Evolutionary conservation across 2,329 filamentous ascomycete genomes (phyloP), one percentile per base, ranked within the genome.

Genomic region (Fusarium udum): DNA sequence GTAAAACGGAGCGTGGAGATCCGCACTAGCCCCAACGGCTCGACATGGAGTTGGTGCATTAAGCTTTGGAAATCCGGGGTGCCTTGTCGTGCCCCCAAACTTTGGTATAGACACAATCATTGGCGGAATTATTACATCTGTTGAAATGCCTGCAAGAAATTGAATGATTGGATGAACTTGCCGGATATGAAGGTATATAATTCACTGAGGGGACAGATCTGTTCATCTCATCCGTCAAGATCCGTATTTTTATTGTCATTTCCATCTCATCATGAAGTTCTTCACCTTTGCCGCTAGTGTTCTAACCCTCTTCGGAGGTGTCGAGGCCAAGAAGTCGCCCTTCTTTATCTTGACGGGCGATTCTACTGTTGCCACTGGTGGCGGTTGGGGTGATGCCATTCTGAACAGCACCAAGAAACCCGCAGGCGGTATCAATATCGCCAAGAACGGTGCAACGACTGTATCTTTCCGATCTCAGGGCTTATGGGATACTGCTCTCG

Each of bases 271-370:
- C 0, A 69, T 69, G 67, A 69, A 43, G n/a, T 60, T 69, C 15
- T 16, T 45, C 0, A 9, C 42, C 0, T 7, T 43, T 1, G 26
- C 37, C 0, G 69, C 36, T 7, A 39, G 20, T 4, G 1, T 43
- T 4, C 22, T 70, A 3, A 60, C 45, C 6, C 39, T 69, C 26
- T 40, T 70, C 1, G 59, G 52, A 26, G 32, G 45, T 2, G 26
- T 24, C 12, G n/a, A 65, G 20, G 59, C 66, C 12, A 55, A 24
- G 4, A 70, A 59, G 6, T 65, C 67, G 0, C 67, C 67, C 2
- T 69, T 69, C 16, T 65, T 69, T 3, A 49, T 69, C n/a, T 16
- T 69, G 7, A 70, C 67, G 0, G 67, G 67, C 2, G 67, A 70
- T 18, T 69, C 67, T 4, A 70, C 67, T 6, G 66, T 70, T 34